Evolutionary conservation across 106 monocot genomes (phyloP), one percentile per base, ranked within the genome.

Genomic region (Chionographis japonica): DNA sequence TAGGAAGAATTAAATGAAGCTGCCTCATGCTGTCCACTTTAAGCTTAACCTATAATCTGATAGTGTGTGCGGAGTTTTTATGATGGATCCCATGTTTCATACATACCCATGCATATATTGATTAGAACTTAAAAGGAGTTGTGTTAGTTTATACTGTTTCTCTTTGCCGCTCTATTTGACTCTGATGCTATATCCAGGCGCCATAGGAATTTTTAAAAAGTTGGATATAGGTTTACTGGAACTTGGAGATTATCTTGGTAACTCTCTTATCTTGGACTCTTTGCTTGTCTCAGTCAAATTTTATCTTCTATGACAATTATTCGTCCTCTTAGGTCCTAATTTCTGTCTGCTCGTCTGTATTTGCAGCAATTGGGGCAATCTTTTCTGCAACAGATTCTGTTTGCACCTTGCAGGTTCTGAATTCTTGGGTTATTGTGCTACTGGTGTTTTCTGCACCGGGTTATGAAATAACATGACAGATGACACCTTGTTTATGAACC

Each of bases 311-410:
- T 20, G 14, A 27, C 27, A 20, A 37, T 14, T 2, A 68, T 41
- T 12, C 41, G 7, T 43, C 50, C 10, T 15, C 19, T 56, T 61
- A 58, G 37, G 15, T 55, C 43, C 14, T 36, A 49, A 39, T 63
- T 54, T 52, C 35, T 62, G 20, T 75, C 4, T 54, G n/a, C 20
- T 27, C 70, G 18, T 58, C 54, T 43, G 4, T 62, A 56, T 65
- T 61, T 84, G 43, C 79, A 94, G 89, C 90, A 42, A 87, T 94
- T 74, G 90, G 94, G 40, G 86, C 94, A 58, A 90, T 94, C 63
- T 90, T 94, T 66, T 86, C 90, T 43, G 94, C 94, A 58, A 94
- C 87, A 61, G 87, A 94, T 74, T 94, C 94, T 80, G 94, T 94
- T 71, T 94, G 94, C 82, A 90, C 94, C 51, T 83, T 94, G 65